A percentile compares a stretch with the other conserved stretches of the same genome.
Conservation (phyloP, 805 yeast species). For the Saccharomycopsis lassenensis region DNA sequence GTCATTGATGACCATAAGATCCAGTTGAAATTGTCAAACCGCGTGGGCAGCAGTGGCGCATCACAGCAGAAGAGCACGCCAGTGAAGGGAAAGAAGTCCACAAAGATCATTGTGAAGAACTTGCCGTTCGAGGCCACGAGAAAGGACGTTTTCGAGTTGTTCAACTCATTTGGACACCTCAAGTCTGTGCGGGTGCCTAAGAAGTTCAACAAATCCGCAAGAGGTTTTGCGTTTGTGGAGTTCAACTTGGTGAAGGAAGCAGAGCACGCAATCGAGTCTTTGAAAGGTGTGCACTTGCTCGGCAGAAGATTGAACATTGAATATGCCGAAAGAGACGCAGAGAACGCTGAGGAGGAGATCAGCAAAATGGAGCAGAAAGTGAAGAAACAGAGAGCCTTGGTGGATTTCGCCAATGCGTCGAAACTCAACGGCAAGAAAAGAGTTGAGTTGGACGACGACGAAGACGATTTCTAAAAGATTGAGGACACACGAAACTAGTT, state of each 20-base stretch:
- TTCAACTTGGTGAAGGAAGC: conserved; percentile 83
- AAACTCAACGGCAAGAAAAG: conserved; percentile 66
- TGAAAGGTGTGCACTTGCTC: conserved; percentile 90
- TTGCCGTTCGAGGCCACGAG: conserved; percentile 94
- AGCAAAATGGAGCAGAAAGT: conserved; percentile 84
- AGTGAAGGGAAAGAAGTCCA: conserved; percentile 34
- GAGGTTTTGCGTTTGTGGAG: conserved; percentile 98
- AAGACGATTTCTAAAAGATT: conserved; percentile 26
- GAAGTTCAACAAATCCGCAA: conserved; percentile 87
- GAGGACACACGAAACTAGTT: too few species aligned
- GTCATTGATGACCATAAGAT: conserved; percentile 82
- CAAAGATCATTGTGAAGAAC: conserved; percentile 88
- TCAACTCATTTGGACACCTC: conserved; percentile 89
- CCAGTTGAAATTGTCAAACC: conserved; percentile 79
- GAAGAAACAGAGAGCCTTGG: conserved; percentile 65
- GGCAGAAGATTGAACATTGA: conserved; percentile 94
- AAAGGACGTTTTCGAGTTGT: conserved; percentile 83
- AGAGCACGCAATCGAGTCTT: conserved; percentile 83
- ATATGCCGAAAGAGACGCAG: conserved; percentile 75
- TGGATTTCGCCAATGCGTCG: conserved; percentile 53
- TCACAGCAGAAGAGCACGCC: conserved; percentile 21
- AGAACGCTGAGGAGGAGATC: conserved; percentile 81
- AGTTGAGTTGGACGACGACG: conserved; percentile 52
- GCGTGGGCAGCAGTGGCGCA: conserved; percentile 32
- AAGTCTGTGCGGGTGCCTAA: conserved; percentile 93